Conservation (phyloP, 139 green algal species). For the Volvox africanus region DNA sequence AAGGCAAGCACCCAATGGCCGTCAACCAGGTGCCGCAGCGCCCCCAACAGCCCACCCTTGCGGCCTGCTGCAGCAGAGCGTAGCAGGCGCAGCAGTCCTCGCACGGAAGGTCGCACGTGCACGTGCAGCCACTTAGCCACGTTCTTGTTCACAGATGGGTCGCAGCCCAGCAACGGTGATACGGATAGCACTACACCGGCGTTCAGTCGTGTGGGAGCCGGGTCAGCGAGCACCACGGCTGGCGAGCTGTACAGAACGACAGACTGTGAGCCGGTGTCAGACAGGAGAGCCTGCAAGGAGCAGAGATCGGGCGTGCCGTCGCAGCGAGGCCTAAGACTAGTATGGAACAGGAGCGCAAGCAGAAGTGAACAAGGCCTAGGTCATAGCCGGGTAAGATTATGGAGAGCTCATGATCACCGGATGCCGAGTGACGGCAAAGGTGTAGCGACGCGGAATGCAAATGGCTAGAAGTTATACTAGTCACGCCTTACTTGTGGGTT, state of each 20-base stretch:
- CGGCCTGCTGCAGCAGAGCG: slow-evolving; percentile 38
- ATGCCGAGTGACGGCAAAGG: too few relatives aligned
- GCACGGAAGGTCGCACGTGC: slow-evolving; percentile 79
- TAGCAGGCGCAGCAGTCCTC: slow-evolving; percentile 72
- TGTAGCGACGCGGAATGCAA: too few relatives aligned
- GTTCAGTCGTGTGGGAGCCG: slow-evolving; percentile 59
- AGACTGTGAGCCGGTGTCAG: not conserved
- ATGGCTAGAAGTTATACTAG: too few relatives aligned
- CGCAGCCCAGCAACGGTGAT: slow-evolving; percentile 79
- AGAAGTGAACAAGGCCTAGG: too few relatives aligned
- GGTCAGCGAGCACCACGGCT: slow-evolving; percentile 78
- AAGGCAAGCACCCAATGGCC: slow-evolving; percentile 92
- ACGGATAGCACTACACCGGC: slow-evolving; percentile 79
- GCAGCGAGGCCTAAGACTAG: too few relatives aligned
- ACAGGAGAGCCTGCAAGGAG: slow-evolving; percentile 1
- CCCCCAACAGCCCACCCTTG: slow-evolving; percentile 63
- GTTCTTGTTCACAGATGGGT: slow-evolving; percentile 65
- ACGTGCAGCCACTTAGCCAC: slow-evolving; percentile 87
- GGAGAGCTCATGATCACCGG: too few relatives aligned
- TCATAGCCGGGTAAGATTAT: too few relatives aligned
- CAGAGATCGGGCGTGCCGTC: too few relatives aligned
- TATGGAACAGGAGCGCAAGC: too few relatives aligned
- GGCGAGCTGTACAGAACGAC: slow-evolving; percentile 62
- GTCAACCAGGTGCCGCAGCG: slow-evolving; percentile 76
- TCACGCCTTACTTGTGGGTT: slow-evolving; percentile 14